Base-by-base conservation (phyloP, 352 stramenopile species). In the Aphanomyces stellatus region DNA sequence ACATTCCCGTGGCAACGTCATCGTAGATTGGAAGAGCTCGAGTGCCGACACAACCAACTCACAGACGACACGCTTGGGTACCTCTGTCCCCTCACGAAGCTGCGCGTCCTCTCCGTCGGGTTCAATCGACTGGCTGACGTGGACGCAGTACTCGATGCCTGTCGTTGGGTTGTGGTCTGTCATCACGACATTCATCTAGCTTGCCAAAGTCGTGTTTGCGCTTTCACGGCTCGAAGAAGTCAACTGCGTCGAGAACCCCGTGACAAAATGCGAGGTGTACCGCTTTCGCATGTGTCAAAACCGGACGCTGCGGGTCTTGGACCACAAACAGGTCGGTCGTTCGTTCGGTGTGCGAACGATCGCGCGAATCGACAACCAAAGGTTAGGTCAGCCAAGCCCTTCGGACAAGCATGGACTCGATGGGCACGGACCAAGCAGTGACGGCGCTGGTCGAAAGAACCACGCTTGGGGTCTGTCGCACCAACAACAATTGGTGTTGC, bases 251-350 rank as follows among this genome's bases (percentile, higher is more conserved):
- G 25, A 51, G 24, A 65, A 65, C 33, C 59, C 59, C 17, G 59
- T 65, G 42, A 35, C 59, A 17, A 33, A 49, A 10, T 40, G 27
- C 1, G 30, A 51, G 5, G 35, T 22, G n/a, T 65, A 65, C 24
- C 34, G 40, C 13, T 24, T 53, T 5, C 59, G 59, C 13, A 31
- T 65, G 4, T 53, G 41, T 27, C 59, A 65, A 55, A 22, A 65
- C 24, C 27, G 3, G 17, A 11, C 7, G 15, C 28, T 65, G 5
- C 17, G 27, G 1, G n/a, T 34, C 17, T 19, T 65, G 4, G 59
- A 65, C 46, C 13, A 31, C 27, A 65, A 65, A 55, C 57, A 10
- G 59, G 35, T 49, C 2, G 13, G 25, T 53, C 1, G 19, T 28
- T 19, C 46, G 46, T 30, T 53, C 22, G 46, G 19, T 19, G n/a